These are phyloP conservation scores for Mortierella sp. DNA, from an alignment of 371 early-diverging fungal genomes.

Conservation along the genomic window DNA sequence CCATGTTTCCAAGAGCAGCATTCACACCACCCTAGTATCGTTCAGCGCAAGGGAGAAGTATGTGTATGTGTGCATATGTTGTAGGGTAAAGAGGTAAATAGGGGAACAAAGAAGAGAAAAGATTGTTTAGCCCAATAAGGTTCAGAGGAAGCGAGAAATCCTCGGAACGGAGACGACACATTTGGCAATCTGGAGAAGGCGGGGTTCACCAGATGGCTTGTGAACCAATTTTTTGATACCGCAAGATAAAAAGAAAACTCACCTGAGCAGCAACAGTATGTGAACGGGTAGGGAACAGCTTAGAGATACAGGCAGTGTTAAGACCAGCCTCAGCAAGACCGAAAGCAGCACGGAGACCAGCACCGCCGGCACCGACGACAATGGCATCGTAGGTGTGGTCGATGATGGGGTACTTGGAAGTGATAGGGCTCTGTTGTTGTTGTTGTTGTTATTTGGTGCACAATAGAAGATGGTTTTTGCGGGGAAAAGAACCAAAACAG, in stretches of 20 bases:
- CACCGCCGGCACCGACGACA: constrained; percentile 98
- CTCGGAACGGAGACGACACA: no score
- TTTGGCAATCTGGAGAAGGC: neutral
- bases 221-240: no score
- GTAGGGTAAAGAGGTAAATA: constrained; percentile 1
- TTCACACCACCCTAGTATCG: constrained; percentile 92
- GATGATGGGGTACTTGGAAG: constrained; percentile 90
- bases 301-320: constrained; percentile 98
- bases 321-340: constrained; percentile 97
- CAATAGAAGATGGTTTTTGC: constrained; percentile 22
- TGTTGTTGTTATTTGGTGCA: constrained; percentile 8
- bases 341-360: constrained; percentile 98
- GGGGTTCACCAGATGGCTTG: neutral
- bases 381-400: constrained; percentile 98
- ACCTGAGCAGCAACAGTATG: constrained; percentile 98
- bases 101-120: neutral
- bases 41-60: neutral
- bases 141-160: no score
- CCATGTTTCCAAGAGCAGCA: constrained; percentile 99
- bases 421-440: constrained; percentile 70
- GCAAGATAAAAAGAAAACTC: constrained; percentile 7
- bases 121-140: neutral
- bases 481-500: constrained; percentile 42
- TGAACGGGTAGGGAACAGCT: constrained; percentile 98
- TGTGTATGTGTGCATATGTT: neutral